Percentiles rank a stretch among this genome's conserved stretches.
These are phyloP conservation scores for Ochromonadaceae sp. DNA, from an alignment of 352 stramenopile genomes.

Conservation along the genomic window DNA sequence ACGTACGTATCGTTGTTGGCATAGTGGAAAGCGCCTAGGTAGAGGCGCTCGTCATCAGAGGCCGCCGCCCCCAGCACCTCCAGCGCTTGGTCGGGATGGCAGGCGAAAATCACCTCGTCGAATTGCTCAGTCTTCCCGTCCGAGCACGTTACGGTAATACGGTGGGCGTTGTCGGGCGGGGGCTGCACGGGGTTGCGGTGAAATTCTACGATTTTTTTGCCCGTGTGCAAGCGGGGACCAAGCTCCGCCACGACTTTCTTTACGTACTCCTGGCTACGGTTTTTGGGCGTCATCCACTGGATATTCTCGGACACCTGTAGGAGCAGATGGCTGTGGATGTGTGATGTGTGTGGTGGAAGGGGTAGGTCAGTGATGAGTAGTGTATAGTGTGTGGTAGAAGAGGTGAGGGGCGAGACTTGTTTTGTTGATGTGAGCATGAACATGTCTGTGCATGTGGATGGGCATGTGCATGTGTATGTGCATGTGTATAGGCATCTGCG, in stretches of 20 bases:
- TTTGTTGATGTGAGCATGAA: no score
- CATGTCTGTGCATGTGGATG: no score
- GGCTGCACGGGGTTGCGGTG: not conserved
- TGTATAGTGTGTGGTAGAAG: not conserved
- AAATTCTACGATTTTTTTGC: constrained; percentile 27
- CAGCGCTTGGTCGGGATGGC: constrained; percentile 35
- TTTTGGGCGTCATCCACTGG: constrained; percentile 43
- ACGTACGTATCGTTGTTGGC: constrained; percentile 51
- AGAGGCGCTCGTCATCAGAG: constrained; percentile 26
- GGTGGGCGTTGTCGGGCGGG: no score
- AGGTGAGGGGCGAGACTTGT: no score
- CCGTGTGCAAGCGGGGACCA: constrained; percentile 35
- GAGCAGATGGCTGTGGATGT: constrained; percentile 23
- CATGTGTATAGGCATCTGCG: no score
- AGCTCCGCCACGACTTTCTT: constrained; percentile 44
- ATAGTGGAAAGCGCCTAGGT: constrained; percentile 43
- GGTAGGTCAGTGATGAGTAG: not conserved
- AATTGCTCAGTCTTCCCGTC: constrained; percentile 32
- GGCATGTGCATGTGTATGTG: no score
- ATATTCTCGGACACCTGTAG: constrained; percentile 48
- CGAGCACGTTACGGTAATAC: no score
- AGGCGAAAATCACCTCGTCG: constrained; percentile 45
- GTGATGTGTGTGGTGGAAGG: not conserved
- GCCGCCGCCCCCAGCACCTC: constrained; percentile 31
- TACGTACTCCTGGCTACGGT: constrained; percentile 51